phyloP scores from a whole-genome alignment of 1,284 basidiomycete genomes.

The Ganoderma sp. region DNA sequence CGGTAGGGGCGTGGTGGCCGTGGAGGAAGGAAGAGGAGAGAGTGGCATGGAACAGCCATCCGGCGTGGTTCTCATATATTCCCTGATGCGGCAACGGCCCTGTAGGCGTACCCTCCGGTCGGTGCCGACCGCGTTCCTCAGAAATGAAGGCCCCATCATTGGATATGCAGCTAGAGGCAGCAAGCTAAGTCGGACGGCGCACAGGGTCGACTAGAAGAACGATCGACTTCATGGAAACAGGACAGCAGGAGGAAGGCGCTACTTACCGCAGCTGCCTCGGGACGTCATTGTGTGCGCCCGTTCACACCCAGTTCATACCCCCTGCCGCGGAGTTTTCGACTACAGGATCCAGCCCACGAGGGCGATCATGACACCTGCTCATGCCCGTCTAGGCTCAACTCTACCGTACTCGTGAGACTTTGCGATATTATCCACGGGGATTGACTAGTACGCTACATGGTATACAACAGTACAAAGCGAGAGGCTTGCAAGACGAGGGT shows the following conservation, averaged over 20 bases:
- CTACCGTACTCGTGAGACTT: background rate
- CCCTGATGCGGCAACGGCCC: background rate
- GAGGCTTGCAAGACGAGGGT: slow-evolving; percentile 4
- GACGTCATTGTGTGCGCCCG: slow-evolving; percentile 10
- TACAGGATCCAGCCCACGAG: background rate
- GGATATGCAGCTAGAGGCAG: background rate
- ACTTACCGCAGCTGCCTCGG: background rate
- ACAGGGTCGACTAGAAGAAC: background rate
- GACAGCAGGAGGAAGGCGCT: background rate
- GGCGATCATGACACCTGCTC: background rate
- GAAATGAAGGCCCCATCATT: slow-evolving; percentile 2
- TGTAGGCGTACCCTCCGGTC: background rate
- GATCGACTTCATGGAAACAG: background rate
- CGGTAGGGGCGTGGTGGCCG: slow-evolving; percentile 4
- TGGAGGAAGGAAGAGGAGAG: slow-evolving; percentile 3
- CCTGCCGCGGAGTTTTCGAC: slow-evolving; percentile 1
- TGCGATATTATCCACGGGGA: background rate
- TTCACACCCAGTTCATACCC: background rate
- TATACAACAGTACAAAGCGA: slow-evolving; percentile 29
- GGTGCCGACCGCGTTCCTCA: background rate
- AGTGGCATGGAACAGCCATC: background rate
- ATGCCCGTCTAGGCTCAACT: background rate
- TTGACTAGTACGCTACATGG: slow-evolving; percentile 27
- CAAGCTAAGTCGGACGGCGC: background rate
- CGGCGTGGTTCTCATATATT: background rate